Base-by-base conservation (phyloP, 2,329 filamentous ascomycete genomes). In the Chrysoporthe puriensis region DNA sequence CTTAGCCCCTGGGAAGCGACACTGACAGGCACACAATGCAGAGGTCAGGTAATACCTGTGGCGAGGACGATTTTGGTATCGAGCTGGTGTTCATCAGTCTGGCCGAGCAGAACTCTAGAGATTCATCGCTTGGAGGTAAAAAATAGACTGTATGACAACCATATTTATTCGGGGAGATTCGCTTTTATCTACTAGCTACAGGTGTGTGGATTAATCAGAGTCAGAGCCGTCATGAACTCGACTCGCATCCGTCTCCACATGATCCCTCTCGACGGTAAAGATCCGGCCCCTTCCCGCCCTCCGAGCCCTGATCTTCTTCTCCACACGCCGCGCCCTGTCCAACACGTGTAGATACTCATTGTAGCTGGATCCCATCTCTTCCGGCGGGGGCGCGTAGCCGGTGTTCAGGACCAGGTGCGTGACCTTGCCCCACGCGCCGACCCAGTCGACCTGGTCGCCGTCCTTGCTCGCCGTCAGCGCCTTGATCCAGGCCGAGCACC, bases 401-500 rank as follows among this genome's bases (percentile, higher is more conserved):
- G 81, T 79, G 36, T 74, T 77, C 66, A 87, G 77, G 43, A 81
- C 75, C 65, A 87, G 71, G 11, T 76, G 77, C 0, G 77, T 79
- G 2, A 87, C 76, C 74, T 86, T 86, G 36, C 85, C 83, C 85
- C 85, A 87, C 52, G 81, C 78, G 4, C 79, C 79, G 0, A 76
- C 78, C 86, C 86, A 88, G 71, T 88, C 86, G 11, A 88, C 78
- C 48, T 74, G 79, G 64, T 85, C 83, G 48, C 68, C 65, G 42
- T 67, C 63, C 0, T 79, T 80, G 2, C 73, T 71, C 46, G 71
- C 72, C 70, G 78, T 80, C 63, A 88, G 76, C 11, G 84, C 85
- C 60, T 78, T 77, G 67, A 81, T 80, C 88, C 88, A 90, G 18
- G 81, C 75, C 0, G 76, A 77, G 70, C 88, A 90, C 1, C 88